Conservation (phyloP, 768 basidiomycete species). For the Lactifluus subvellereus region DNA sequence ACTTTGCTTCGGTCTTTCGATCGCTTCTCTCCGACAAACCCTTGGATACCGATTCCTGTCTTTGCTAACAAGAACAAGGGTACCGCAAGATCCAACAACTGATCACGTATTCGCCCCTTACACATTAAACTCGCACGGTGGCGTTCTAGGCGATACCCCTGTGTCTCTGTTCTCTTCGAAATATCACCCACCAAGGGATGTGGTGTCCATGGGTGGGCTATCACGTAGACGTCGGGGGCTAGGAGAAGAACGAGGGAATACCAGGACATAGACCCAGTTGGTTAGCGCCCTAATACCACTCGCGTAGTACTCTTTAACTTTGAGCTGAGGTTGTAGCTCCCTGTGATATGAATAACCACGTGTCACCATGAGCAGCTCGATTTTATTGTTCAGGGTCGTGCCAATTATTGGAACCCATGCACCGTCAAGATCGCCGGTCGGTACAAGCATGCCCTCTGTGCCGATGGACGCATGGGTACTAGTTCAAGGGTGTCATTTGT, state of each 20-base stretch:
- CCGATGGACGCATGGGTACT: not conserved
- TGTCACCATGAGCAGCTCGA: not conserved
- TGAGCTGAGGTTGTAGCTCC: not conserved
- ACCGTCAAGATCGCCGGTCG: not conserved
- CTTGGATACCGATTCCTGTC: not conserved
- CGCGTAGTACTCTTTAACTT: not conserved
- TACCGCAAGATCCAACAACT: constrained; percentile 6
- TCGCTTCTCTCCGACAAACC: constrained; percentile 15
- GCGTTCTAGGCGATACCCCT: not conserved
- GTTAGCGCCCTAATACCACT: not conserved
- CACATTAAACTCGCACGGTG: not conserved
- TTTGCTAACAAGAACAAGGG: not conserved
- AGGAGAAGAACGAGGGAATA: not conserved
- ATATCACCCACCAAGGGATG: not conserved
- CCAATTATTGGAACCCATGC: not conserved
- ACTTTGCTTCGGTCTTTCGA: constrained; percentile 7
- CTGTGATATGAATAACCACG: not conserved
- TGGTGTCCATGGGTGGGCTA: not conserved
- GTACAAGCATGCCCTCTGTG: not conserved
- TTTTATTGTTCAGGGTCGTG: not conserved
- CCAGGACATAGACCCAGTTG: not conserved
- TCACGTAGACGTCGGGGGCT: not conserved
- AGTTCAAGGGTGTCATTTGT: not conserved
- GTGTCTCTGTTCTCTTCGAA: not conserved
- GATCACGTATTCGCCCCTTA: constrained; percentile 9